phyloP scores from a whole-genome alignment of 2,329 filamentous ascomycete genomes.

The Beauveria rudraprayagi region DNA sequence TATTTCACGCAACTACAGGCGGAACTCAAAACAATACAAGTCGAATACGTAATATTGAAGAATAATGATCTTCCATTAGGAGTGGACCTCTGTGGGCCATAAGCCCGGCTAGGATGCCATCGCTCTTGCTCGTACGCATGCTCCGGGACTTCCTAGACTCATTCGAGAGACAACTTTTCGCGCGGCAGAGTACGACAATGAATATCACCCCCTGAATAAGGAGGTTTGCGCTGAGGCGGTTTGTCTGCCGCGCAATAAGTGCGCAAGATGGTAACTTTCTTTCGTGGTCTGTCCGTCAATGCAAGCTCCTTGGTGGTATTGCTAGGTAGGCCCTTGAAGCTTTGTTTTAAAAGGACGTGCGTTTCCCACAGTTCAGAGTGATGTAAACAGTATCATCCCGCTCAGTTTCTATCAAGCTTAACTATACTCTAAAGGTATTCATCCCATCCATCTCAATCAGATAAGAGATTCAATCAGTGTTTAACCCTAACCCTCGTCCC shows the following conservation, averaged over 20 bases:
- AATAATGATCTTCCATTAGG: neutral
- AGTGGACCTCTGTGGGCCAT: slow-evolving; percentile 4
- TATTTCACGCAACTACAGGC: neutral
- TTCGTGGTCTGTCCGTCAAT: neutral
- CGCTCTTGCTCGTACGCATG: neutral
- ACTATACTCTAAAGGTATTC: slow-evolving; percentile 2
- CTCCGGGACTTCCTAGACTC: neutral
- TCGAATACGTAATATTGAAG: neutral
- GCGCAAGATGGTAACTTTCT: neutral
- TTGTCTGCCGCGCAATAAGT: neutral
- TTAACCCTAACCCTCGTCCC: neutral
- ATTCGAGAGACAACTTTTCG: neutral
- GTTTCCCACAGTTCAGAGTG: neutral
- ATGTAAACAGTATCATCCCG: neutral
- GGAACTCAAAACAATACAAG: neutral
- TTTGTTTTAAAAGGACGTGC: slow-evolving; percentile 5
- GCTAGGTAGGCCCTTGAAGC: neutral
- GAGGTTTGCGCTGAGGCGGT: neutral
- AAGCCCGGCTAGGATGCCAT: neutral
- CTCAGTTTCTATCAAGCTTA: neutral
- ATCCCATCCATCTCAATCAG: neutral
- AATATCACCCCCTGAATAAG: neutral
- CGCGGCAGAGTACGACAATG: neutral
- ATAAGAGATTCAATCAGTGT: neutral
- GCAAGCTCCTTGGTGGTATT: neutral